A percentile compares a stretch with the other conserved stretches of the same genome.
These are phyloP conservation scores for Claviceps paspali DNA, from an alignment of 2,329 filamentous ascomycete genomes.

Conservation along the genomic window DNA sequence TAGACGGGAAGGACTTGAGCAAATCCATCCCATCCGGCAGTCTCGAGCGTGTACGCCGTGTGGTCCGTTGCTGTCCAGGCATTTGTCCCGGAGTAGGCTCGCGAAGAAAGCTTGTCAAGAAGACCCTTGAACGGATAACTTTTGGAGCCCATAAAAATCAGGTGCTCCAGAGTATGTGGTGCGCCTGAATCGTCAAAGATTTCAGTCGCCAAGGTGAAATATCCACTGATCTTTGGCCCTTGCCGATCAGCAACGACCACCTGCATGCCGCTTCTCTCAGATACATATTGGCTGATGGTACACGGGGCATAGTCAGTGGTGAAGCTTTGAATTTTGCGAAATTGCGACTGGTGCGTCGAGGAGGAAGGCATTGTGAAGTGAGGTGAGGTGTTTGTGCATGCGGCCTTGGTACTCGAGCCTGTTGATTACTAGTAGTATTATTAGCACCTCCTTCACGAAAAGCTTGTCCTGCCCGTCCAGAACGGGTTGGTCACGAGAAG, in stretches of 20 bases:
- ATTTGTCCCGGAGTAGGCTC: conserved; percentile 88
- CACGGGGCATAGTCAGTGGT: conserved; percentile 80
- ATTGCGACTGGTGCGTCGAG: conserved; percentile 28
- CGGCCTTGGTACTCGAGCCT: background rate
- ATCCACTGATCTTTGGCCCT: conserved; percentile 88
- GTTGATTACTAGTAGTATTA: too few species aligned
- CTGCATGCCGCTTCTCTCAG: conserved; percentile 83
- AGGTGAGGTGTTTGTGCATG: background rate
- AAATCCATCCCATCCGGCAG: conserved; percentile 94
- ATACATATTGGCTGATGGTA: conserved; percentile 89
- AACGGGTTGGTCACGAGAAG: background rate
- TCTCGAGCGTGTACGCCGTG: conserved; percentile 89
- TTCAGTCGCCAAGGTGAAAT: conserved; percentile 90
- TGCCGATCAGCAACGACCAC: conserved; percentile 83
- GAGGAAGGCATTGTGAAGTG: conserved; percentile 3
- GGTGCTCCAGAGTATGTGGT: conserved; percentile 71
- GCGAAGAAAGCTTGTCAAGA: conserved; percentile 81
- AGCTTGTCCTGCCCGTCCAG: too few species aligned
- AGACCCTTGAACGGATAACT: conserved; percentile 91
- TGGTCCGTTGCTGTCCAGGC: conserved; percentile 96
- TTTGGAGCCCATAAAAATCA: conserved; percentile 82
- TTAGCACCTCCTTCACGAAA: background rate
- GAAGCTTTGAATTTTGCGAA: conserved; percentile 76
- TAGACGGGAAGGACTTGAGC: conserved; percentile 89
- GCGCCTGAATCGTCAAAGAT: conserved; percentile 95